These are phyloP conservation scores for Globisporangium ultimum DNA, from an alignment of 352 stramenopile species.

Conservation along the genomic window DNA sequence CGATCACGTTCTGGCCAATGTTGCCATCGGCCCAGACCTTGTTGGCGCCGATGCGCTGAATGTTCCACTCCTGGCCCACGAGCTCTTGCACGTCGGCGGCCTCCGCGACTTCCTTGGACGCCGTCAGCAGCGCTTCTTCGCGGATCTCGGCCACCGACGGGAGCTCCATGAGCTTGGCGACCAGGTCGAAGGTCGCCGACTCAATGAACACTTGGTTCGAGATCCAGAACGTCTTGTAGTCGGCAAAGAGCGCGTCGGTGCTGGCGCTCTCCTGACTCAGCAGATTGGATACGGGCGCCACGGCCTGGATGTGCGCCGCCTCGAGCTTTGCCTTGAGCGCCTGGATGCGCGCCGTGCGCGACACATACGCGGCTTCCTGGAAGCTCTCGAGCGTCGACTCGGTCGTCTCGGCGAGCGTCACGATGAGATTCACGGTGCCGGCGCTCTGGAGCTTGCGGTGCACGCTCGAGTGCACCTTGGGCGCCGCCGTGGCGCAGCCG, in stretches of 20 bases:
- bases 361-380: slow-evolving; percentile 9
- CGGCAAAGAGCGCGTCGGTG: not conserved
- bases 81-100: not conserved
- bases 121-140: slow-evolving; percentile 11
- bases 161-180: slow-evolving; percentile 15
- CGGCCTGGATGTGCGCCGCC: not conserved
- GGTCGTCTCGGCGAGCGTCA: slow-evolving; percentile 20
- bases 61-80: not conserved
- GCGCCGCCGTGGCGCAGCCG: too few relatives aligned
- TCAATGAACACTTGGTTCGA: slow-evolving; percentile 15
- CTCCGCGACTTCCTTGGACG: not conserved
- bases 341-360: slow-evolving; percentile 9
- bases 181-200: slow-evolving; percentile 12
- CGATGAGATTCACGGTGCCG: slow-evolving; percentile 29
- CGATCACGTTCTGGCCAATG: slow-evolving; percentile 22
- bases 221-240: slow-evolving; percentile 14
- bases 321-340: not conserved
- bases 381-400: slow-evolving; percentile 10
- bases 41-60: slow-evolving; percentile 14
- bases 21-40: slow-evolving; percentile 25
- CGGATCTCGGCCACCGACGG: slow-evolving; percentile 10
- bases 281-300: not conserved
- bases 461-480: slow-evolving; percentile 4
- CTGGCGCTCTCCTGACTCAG: not conserved
- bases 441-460: slow-evolving; percentile 19